Conservation (phyloP, 2,329 filamentous ascomycete genomes). For the Colletotrichum paranaense region DNA sequence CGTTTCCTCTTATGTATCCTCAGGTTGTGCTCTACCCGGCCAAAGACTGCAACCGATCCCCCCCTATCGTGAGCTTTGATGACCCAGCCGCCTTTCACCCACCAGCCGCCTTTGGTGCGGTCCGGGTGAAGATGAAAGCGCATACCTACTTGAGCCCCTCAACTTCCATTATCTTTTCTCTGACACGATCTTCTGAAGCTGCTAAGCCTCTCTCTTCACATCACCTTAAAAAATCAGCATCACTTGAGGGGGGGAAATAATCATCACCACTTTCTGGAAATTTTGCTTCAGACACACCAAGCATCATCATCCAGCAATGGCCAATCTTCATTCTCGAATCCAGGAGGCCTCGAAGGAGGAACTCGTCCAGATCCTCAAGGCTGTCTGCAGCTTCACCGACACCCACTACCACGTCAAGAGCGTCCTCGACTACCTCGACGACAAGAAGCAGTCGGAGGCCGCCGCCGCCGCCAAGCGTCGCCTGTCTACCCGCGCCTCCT, state of each 20-base stretch:
- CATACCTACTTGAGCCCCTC: conserved; percentile 16
- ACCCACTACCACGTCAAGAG: conserved; percentile 13
- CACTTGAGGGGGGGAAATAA: neutral
- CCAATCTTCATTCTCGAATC: neutral
- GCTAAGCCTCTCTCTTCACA: neutral
- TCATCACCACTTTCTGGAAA: neutral
- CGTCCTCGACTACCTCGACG: conserved; percentile 14
- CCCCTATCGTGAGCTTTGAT: conserved; percentile 12
- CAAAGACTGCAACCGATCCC: neutral
- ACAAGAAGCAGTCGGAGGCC: neutral
- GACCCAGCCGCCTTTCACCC: neutral
- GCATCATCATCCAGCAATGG: neutral
- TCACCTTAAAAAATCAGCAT: neutral
- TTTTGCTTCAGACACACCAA: neutral
- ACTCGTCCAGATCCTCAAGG: conserved; percentile 9
- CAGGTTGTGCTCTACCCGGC: neutral
- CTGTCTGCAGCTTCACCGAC: neutral
- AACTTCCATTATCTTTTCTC: neutral
- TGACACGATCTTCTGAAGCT: neutral
- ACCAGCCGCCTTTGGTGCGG: conserved; percentile 2
- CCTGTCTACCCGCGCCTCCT: neutral
- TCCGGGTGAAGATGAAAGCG: conserved; percentile 9
- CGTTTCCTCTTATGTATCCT: neutral
- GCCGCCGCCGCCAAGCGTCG: neutral
- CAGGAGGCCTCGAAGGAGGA: conserved; percentile 15